A percentile compares a stretch with the other conserved stretches of the same genome.
Conservation (phyloP, 352 stramenopile species). For the Globisporangium barbulae region DNA sequence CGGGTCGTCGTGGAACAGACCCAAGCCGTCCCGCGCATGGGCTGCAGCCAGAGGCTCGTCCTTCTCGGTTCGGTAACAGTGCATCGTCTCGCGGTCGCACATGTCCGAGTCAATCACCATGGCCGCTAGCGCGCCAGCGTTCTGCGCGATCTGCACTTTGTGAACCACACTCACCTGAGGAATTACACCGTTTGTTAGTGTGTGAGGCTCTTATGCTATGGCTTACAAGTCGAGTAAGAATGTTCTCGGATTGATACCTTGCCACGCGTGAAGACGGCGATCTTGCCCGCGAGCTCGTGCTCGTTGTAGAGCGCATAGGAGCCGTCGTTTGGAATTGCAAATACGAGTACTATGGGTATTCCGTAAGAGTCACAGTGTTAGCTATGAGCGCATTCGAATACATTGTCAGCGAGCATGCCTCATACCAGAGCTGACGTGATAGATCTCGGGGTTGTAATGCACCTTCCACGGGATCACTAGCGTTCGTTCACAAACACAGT, state of each 20-base stretch:
- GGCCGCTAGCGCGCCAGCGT: constrained; percentile 11
- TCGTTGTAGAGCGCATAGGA: constrained; percentile 16
- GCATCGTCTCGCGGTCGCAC: constrained; percentile 14
- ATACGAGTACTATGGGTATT: constrained; percentile 10
- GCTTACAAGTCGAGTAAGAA: no score
- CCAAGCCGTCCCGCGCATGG: background rate
- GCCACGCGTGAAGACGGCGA: constrained; percentile 17
- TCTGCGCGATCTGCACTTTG: constrained; percentile 13
- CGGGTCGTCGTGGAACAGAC: constrained; percentile 7
- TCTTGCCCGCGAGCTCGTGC: constrained; percentile 15
- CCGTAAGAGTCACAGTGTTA: background rate
- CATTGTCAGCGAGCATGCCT: background rate
- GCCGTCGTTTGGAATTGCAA: constrained; percentile 20
- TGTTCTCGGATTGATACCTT: background rate
- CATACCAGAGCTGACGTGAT: constrained; percentile 11
- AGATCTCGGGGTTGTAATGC: constrained; percentile 8
- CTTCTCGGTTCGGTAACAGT: constrained; percentile 12
- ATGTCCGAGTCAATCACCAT: constrained; percentile 12
- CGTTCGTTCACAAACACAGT: background rate
- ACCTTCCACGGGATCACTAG: constrained; percentile 4
- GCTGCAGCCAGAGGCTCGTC: background rate
- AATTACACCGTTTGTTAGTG: background rate
- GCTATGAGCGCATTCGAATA: background rate
- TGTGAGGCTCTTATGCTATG: background rate
- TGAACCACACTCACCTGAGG: constrained; percentile 11